Base-by-base conservation (phyloP, 2,329 filamentous ascomycete genomes). In the Herpotrichia juniperi region DNA sequence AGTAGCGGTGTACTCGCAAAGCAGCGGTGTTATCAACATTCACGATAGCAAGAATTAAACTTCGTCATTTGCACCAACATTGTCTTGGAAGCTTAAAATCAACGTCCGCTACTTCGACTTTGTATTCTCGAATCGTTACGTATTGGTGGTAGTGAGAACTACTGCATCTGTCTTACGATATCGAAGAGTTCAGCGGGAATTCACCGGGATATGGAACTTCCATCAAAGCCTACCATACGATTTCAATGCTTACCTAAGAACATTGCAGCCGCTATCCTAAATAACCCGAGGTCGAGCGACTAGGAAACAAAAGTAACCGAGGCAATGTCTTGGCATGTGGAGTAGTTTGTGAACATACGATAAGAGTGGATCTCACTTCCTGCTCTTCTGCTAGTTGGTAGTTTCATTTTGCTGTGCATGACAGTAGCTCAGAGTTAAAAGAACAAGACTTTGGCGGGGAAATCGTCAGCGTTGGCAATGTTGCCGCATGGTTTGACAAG, bases 101-200 rank as follows among this genome's bases (percentile, higher is more conserved):
- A 44, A 14, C 51, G 16, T 47, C 46, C 52, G 10, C 44, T 57
- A 4, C 8, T 48, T 30, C 56, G n/a, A 54, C 51, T 2, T 54
- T 61, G 21, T 57, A 53, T 37, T 46, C 59, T 22, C 52, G 54
- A 0, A 43, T 63, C 40, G 35, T 61, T 10, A 59, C 51, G 4
- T 59, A 60, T 16, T 61, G 54, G 59, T 63, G 59, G 58, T 61
- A 51, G 54, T 61, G 59, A 56, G 58, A 61, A 16, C 45, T 63
- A 5, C 40, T 56, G 6, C 62, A 59, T 39, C 57, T 51, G 51
- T n/a, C n/a, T n/a, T n/a, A n/a, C n/a, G n/a, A n/a, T n/a, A n/a
- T n/a, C n/a, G n/a, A n/a, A n/a, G n/a, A n/a, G 17, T 21, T 25
- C n/a, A 25, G 24, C 22, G 6, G 9, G 3, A 10, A 24, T 8